Conservation (phyloP, 1,284 basidiomycete genomes). For the Ustanciosporium gigantosporum region DNA sequence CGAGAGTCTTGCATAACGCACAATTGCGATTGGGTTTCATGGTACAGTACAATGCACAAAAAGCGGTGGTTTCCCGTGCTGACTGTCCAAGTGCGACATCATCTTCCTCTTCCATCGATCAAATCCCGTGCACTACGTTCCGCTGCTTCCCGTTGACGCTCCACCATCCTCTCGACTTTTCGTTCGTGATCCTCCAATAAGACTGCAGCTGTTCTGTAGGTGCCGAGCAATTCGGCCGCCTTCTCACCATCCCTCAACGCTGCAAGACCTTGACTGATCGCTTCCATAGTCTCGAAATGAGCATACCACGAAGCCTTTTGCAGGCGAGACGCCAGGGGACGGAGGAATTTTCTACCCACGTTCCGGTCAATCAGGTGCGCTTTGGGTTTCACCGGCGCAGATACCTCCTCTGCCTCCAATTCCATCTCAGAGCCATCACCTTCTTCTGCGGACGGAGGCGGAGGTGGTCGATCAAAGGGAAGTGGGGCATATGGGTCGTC, state of each 20-base stretch:
- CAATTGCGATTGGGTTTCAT: too few species aligned
- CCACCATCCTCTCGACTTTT: constrained; percentile 21
- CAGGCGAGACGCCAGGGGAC: constrained; percentile 1
- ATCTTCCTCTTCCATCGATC: too few species aligned
- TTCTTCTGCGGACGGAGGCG: background rate
- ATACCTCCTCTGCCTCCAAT: background rate
- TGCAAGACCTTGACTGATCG: constrained; percentile 15
- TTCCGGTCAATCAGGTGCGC: constrained; percentile 11
- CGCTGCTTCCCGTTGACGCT: constrained; percentile 15
- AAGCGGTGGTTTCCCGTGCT: background rate
- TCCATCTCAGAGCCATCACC: background rate
- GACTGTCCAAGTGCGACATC: too few species aligned
- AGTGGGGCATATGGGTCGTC: constrained; percentile 25
- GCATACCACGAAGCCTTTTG: constrained; percentile 30
- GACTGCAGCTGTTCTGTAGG: constrained; percentile 5
- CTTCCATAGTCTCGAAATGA: constrained; percentile 37
- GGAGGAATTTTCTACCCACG: constrained; percentile 1
- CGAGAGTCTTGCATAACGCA: too few species aligned
- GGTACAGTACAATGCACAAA: background rate
- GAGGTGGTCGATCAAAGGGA: constrained; percentile 11
- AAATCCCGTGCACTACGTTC: constrained; percentile 20
- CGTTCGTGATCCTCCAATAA: constrained; percentile 22
- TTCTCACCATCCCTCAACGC: constrained; percentile 2
- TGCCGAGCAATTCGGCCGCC: constrained; percentile 11
- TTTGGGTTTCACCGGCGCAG: background rate